Base-by-base conservation (phyloP, 495 filamentous ascomycete species). In the Aspergillus egyptiacus region DNA sequence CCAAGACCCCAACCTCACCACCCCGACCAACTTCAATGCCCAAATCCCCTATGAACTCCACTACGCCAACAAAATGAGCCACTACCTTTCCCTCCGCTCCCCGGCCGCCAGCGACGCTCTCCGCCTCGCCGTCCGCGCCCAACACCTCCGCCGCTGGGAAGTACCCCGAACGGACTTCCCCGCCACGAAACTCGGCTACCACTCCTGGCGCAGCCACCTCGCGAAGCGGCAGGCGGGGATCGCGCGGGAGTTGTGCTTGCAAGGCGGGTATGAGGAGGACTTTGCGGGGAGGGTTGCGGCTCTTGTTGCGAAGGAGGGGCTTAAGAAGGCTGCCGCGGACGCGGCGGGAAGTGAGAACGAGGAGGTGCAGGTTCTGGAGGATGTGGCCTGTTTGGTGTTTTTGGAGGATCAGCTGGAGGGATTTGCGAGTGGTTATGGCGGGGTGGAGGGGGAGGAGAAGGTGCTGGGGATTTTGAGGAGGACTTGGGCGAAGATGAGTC, bases 371-470 rank as follows among this genome's bases (percentile, higher is more conserved):
- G 71, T 77, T 6, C 65, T 93, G 52, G 87, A 93, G 66, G 87
- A 93, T 69, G 85, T 89, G 46, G 87, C 87, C 13, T 93, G 87
- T 64, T 67, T 93, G 35, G 87, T 93, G 27, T 93, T 93, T 63
- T 61, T 93, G 56, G 87, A 90, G 62, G 87, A 88, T 59, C 86
- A 90, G 67, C 82, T 91, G 51, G 87, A 86, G 58, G 75, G 73
- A 37, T 93, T 89, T 65, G 83, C 85, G 71, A 72, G 70, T 47
- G 64, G 61, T 69, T 48, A 73, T 77, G 60, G 81, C 75, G 86
- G 90, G 66, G 84, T 80, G 43, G 91, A 90, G 73, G 77, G 81
- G 76, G 86, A 90, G 66, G 84, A 80, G 43, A 91, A 90, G 73
- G 77, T 87, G 35, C 52, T 91, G 10, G 70, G 59, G 10, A 89